A percentile compares a stretch with the other conserved stretches of the same genome.
phyloP scores from a whole-genome alignment of 352 stramenopile genomes.

The Globisporangium recalcitrans region DNA sequence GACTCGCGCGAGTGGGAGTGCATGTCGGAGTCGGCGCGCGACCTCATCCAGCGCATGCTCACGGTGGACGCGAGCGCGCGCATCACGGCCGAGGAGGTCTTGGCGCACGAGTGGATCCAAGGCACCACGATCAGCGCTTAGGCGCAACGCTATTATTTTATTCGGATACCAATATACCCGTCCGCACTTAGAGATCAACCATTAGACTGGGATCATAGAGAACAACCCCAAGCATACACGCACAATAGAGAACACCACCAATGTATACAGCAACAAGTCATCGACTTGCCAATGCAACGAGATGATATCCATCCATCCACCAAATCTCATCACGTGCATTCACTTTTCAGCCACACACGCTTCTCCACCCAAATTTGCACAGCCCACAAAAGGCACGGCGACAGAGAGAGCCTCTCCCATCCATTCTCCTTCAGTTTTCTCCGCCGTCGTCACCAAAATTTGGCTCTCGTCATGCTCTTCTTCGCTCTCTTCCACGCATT shows the following conservation, averaged over 20 bases:
- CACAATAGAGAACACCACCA: not conserved
- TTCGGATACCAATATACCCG: not conserved
- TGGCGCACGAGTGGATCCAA: conserved; percentile 49
- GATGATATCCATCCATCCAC: not conserved
- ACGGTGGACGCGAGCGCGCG: conserved; percentile 34
- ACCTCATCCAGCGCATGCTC: conserved; percentile 41
- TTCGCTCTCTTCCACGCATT: too few species aligned
- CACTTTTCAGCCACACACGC: too few species aligned
- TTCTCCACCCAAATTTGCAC: too few species aligned
- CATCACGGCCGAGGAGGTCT: conserved; percentile 37
- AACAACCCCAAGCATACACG: not conserved
- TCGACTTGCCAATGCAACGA: not conserved
- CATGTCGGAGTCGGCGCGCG: conserved; percentile 36
- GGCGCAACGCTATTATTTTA: not conserved
- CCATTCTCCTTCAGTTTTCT: too few species aligned
- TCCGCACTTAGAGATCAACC: not conserved
- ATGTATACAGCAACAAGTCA: not conserved
- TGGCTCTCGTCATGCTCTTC: too few species aligned
- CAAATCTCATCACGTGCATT: too few species aligned
- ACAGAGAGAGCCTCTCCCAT: too few species aligned
- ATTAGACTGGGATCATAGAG: not conserved
- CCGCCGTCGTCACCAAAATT: too few species aligned
- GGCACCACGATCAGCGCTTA: not conserved
- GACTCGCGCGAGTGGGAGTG: conserved; percentile 29
- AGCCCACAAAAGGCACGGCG: too few species aligned